Evolutionary conservation across 1,284 basidiomycete species (phyloP).

Genomic region (Leccinum laetum): DNA sequence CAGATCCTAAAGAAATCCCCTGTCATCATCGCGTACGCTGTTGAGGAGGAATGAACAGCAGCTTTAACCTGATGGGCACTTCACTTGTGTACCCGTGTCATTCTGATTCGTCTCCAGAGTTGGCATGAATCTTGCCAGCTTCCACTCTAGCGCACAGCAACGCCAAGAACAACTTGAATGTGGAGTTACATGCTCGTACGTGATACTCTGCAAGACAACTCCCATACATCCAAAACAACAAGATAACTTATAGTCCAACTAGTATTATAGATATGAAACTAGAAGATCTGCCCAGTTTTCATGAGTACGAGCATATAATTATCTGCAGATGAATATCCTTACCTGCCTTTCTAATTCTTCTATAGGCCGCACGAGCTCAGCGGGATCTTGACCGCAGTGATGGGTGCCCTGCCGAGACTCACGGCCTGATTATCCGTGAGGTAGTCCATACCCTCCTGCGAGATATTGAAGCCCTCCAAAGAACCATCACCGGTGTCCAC

Average conservation of each 20-base stretch:
- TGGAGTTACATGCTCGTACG: neutral
- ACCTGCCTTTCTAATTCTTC: constrained; percentile 1
- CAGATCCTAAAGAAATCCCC: neutral
- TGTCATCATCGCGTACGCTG: neutral
- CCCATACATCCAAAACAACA: neutral
- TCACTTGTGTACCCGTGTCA: neutral
- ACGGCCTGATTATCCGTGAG: constrained; percentile 14
- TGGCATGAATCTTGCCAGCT: neutral
- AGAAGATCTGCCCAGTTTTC: neutral
- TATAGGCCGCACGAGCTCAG: constrained; percentile 17
- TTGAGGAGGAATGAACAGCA: neutral
- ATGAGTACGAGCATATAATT: neutral
- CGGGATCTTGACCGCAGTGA: constrained; percentile 13
- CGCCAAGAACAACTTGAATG: neutral
- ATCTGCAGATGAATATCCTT: neutral
- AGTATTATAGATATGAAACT: neutral
- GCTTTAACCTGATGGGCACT: neutral
- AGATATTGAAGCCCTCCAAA: constrained; percentile 39
- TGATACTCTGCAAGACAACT: neutral
- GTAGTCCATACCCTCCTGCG: constrained; percentile 20
- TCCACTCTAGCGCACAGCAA: too few relatives aligned
- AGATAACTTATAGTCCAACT: neutral
- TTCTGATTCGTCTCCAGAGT: neutral
- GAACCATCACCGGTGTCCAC: constrained; percentile 45
- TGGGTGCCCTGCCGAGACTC: constrained; percentile 4